Conservation (phyloP, 2,329 filamentous ascomycete genomes). For the Ophiostoma piceae region DNA sequence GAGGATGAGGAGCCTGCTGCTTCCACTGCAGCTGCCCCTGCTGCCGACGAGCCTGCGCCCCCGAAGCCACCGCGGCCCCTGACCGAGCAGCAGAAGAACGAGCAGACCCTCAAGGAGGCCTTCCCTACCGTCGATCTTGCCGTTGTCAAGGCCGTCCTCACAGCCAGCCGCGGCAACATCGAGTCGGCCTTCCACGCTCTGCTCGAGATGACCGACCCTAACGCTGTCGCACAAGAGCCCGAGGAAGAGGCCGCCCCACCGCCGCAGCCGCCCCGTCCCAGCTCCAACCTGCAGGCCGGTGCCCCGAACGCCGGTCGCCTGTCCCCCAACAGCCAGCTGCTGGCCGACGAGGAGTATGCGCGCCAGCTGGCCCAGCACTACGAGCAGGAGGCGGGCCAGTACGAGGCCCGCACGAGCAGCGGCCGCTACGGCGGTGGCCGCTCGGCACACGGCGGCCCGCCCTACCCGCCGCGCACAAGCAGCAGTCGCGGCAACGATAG, state of each 20-base stretch:
- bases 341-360: slow-evolving; percentile 86
- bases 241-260: slow-evolving; percentile 55
- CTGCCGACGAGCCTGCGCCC: slow-evolving; percentile 46
- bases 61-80: slow-evolving; percentile 81
- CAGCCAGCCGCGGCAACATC: slow-evolving; percentile 78
- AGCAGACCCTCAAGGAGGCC: slow-evolving; percentile 84
- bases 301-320: slow-evolving; percentile 56
- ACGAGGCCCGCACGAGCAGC: slow-evolving; percentile 50
- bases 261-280: slow-evolving; percentile 70
- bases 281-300: slow-evolving; percentile 54
- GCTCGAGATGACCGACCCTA: slow-evolving; percentile 76
- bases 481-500: slow-evolving; percentile 39
- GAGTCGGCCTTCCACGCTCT: slow-evolving; percentile 95
- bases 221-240: slow-evolving; percentile 42
- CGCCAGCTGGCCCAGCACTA: slow-evolving; percentile 89
- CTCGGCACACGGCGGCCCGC: slow-evolving; percentile 26
- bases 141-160: slow-evolving; percentile 82
- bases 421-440: slow-evolving; percentile 23
- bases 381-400: slow-evolving; percentile 53
- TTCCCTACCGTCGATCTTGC: slow-evolving; percentile 77
- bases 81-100: slow-evolving; percentile 76
- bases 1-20: slow-evolving; percentile 17
- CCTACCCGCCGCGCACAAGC: slow-evolving; percentile 35
- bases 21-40: slow-evolving; percentile 30
- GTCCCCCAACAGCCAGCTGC: slow-evolving; percentile 69